Conservation (phyloP, 805 yeast species). For the Candida parachauliodes region DNA sequence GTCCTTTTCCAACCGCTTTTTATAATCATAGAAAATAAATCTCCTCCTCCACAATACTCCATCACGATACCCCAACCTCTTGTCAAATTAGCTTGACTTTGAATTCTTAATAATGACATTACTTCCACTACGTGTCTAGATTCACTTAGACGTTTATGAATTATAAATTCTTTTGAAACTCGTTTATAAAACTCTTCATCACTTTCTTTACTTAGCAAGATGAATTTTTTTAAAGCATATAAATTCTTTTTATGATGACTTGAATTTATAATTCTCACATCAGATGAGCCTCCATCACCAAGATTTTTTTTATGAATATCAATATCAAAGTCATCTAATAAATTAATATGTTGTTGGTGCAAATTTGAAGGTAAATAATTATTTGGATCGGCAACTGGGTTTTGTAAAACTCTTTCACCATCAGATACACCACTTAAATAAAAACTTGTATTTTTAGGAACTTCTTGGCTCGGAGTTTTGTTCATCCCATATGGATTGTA, state of each 20-base stretch:
- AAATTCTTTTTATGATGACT: conserved; percentile 38
- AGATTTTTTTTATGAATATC: conserved; percentile 43
- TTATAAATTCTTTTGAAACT: conserved; percentile 59
- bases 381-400: conserved; percentile 67
- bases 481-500: conserved; percentile 66
- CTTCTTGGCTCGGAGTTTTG: conserved; percentile 22
- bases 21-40: conserved; percentile 52
- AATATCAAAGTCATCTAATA: conserved; percentile 54
- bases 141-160: conserved; percentile 51
- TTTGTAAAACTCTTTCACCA: conserved; percentile 49
- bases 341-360: conserved; percentile 43
- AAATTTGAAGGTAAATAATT: conserved; percentile 53
- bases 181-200: conserved; percentile 63
- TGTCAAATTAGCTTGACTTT: conserved; percentile 48
- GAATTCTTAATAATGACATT: conserved; percentile 52
- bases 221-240: conserved; percentile 66
- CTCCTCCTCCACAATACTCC: conserved; percentile 62
- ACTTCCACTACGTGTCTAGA: conserved; percentile 61
- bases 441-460: conserved; percentile 26
- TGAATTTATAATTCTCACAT: conserved; percentile 47
- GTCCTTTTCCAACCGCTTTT: conserved; percentile 59
- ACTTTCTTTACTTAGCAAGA: conserved; percentile 56
- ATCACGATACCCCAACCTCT: conserved; percentile 77
- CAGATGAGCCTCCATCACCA: conserved; percentile 73
- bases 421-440: conserved; percentile 32